Conservation (phyloP, 108 stramenopile species). For the Nitzschia sp. region DNA sequence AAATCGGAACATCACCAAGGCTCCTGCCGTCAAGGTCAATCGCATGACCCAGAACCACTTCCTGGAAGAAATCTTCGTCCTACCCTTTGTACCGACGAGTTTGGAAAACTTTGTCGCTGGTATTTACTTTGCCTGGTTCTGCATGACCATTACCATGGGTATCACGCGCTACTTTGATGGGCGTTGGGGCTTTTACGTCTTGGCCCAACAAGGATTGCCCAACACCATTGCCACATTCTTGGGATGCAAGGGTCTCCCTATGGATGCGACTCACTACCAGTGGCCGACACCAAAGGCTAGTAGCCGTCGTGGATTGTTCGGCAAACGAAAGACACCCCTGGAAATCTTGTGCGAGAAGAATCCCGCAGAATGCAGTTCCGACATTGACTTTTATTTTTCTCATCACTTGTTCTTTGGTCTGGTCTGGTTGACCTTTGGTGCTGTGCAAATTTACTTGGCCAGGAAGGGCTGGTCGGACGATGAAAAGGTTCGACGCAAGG, state of each 20-base stretch:
- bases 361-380: too few species aligned
- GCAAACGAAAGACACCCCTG: not conserved
- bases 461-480: too few species aligned
- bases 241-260: not conserved
- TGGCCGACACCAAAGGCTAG: not conserved
- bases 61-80: not conserved
- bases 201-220: not conserved
- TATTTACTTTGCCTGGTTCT: not conserved
- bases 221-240: not conserved
- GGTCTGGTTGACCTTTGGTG: too few species aligned
- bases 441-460: too few species aligned
- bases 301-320: too few species aligned
- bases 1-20: too few species aligned
- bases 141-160: not conserved
- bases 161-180: not conserved
- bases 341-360: too few species aligned
- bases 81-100: not conserved
- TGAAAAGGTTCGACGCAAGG: too few species aligned
- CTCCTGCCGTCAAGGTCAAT: too few species aligned
- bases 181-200: not conserved
- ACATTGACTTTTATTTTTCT: too few species aligned
- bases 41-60: too few species aligned
- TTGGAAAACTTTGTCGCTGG: not conserved
- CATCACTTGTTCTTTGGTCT: too few species aligned
- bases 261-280: not conserved